Evolutionary conservation across 139 green algal species (phyloP), one percentile per base, ranked within the genome.

Genomic region (Picochlorum sp.): DNA sequence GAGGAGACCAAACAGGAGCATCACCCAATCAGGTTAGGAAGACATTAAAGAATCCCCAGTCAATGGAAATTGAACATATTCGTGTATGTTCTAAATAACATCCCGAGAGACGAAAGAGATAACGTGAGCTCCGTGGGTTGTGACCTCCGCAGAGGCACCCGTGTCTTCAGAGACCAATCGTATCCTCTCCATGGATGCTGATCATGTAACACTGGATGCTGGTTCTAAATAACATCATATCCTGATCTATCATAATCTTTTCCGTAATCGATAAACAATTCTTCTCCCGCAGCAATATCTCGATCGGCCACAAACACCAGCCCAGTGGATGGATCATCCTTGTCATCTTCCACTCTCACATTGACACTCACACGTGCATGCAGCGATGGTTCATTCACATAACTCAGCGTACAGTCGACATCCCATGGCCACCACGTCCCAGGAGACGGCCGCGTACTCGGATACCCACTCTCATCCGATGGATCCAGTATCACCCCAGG

Each of bases 221-320:
- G 23, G 45, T 54, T 49, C 63, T 47, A 60, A 61, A 65, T 59
- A 59, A 34, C n/a, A 28, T 30, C 47, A 54, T 54, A 84, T 13
- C 26, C n/a, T 1, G 57, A 71, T 15, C 78, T 47, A 65, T 82
- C 68, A 49, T 83, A 84, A 14, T 31, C 41, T 8, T 23, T 49
- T 4, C 80, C 76, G 44, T 85, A 87, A 57, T 87, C 81, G 8
- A 87, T 72, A 45, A 75, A 76, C 10, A 87, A 24, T 51, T 87
- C 79, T 15, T 38, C 45, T 5, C 57, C 65, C 57, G 50, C 16
- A 34, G 4, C 14, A 41, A 66, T 55, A 21, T 45, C 24, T 10
- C 60, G n/a, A 20, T 24, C 24, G 7, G 31, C 24, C 9, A 59
- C 37, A 55, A 66, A 66, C 41, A 66, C n/a, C 6, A 66, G 16